Evolutionary conservation across 2,329 filamentous ascomycete genomes (phyloP), one percentile per base, ranked within the genome.

Genomic region (Trichoderma koningiopsis): DNA sequence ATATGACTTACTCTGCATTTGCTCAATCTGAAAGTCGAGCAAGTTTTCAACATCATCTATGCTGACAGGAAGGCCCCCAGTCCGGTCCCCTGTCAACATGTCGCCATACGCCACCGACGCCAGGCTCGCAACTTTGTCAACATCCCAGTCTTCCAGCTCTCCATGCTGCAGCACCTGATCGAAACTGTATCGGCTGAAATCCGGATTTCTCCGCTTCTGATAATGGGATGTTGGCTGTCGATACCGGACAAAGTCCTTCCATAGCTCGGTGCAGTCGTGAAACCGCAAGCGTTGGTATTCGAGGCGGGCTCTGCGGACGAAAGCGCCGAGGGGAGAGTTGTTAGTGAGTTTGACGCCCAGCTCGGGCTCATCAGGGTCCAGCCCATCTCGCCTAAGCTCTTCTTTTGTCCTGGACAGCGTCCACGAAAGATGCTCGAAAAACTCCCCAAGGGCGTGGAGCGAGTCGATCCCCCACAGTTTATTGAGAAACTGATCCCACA

Each of bases 401-500:
- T 90, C 88, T 72, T 86, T 87, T 19, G 87, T 85, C 75, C 87
- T 90, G 68, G 83, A 84, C 60, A 96, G 79, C 37, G 92, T 80
- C 29, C 80, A 79, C 5, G 83, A 80, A 19, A 91, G 83, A 27
- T 82, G 82, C 35, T 86, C 85, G 76, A 97, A 92, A 78, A 97
- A 95, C 2, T 84, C 83, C 75, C 94, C 89, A n/a, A 98, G 81
- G 0, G 89, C 88, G 80, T 98, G 88, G 13, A 96, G 86, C 24
- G 91, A 95, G 76, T 94, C 89, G 72, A 98, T 88, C 19, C 86
- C 85, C 95, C 96, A 98, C 29, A 98, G 82, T 72, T 89, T 91
- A 68, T 88, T 87, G 14, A 98, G 85, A 68, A 97, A 92, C 2
- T 91, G 83, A 76, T 98, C 94, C 89, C 94, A 96, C n/a, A 97